Conservation (phyloP, 2,329 filamentous ascomycete species). For the Diaporthe vexans region DNA sequence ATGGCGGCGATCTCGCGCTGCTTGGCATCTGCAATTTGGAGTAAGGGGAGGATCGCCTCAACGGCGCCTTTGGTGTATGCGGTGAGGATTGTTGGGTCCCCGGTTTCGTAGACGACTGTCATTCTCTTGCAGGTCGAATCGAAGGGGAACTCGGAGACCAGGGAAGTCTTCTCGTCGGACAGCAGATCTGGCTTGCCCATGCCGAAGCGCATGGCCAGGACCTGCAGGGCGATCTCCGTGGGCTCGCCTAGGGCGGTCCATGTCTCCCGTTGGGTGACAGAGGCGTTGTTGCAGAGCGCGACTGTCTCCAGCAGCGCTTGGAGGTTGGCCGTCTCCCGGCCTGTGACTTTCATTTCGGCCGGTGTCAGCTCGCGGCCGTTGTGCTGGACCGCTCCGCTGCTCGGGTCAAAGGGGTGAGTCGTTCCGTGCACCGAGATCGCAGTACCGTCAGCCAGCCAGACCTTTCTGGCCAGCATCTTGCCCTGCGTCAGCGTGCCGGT, state of each 20-base stretch:
- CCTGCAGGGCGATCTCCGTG: constrained; percentile 81
- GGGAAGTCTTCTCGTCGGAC: constrained; percentile 55
- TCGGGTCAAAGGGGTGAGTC: constrained; percentile 73
- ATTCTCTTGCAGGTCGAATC: constrained; percentile 82
- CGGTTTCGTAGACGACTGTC: constrained; percentile 74
- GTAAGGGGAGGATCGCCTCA: constrained; percentile 68
- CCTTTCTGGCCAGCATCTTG: constrained; percentile 75
- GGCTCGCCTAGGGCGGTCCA: constrained; percentile 77
- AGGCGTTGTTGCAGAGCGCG: constrained; percentile 73
- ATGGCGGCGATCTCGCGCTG: constrained; percentile 62
- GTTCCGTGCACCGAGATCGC: constrained; percentile 67
- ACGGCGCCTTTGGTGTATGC: constrained; percentile 72
- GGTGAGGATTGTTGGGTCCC: constrained; percentile 51
- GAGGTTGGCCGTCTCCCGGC: constrained; percentile 51
- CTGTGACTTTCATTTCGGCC: constrained; percentile 29
- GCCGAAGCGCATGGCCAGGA: constrained; percentile 78
- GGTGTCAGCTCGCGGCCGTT: constrained; percentile 53
- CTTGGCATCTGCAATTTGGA: constrained; percentile 61
- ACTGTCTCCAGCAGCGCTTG: constrained; percentile 66
- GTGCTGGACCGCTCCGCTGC: constrained; percentile 64
- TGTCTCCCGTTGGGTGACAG: constrained; percentile 59
- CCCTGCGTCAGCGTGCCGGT: constrained; percentile 77
- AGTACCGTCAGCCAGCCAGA: constrained; percentile 70
- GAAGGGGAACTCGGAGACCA: constrained; percentile 78
- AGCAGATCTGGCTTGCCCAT: constrained; percentile 60